phyloP scores from a whole-genome alignment of 1,139 yeast genomes.

The Magnusiomyces suaveolens region DNA sequence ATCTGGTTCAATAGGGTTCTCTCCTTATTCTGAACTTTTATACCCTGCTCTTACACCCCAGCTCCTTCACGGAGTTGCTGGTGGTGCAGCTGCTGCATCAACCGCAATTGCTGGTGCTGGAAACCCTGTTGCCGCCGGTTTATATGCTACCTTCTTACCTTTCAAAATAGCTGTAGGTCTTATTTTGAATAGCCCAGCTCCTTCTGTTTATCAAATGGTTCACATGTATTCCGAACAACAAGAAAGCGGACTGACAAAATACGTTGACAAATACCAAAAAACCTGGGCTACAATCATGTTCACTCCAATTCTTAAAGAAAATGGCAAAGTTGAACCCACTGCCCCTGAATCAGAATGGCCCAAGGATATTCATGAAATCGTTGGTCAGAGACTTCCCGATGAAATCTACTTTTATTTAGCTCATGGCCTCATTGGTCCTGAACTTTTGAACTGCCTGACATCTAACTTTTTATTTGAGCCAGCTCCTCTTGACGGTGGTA shows the following conservation, averaged over 20 bases:
- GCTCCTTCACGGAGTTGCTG: constrained; percentile 17
- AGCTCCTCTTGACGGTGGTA: constrained; percentile 62
- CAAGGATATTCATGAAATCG: constrained; percentile 67
- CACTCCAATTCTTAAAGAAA: constrained; percentile 61
- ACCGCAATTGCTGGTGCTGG: constrained; percentile 36
- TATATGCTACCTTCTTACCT: constrained; percentile 24
- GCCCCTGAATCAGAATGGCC: constrained; percentile 44
- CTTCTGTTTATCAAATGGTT: constrained; percentile 35
- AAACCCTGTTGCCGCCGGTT: constrained; percentile 29
- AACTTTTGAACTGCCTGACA: constrained; percentile 56
- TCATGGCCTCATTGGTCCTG: constrained; percentile 61
- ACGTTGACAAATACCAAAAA: constrained; percentile 39
- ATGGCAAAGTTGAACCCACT: constrained; percentile 60
- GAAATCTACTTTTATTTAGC: constrained; percentile 78
- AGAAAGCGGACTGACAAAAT: constrained; percentile 18
- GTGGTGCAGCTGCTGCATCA: constrained; percentile 21
- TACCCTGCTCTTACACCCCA: constrained; percentile 36
- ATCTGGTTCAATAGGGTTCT: constrained; percentile 51
- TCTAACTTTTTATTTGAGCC: constrained; percentile 56
- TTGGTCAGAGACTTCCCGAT: constrained; percentile 80
- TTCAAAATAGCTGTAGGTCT: constrained; percentile 10
- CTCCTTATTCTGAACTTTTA: constrained; percentile 1
- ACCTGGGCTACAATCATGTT: constrained; percentile 45
- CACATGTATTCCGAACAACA: constrained; percentile 26
- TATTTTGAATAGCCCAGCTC: constrained; percentile 17